Conservation (phyloP, 495 filamentous ascomycete species). For the Neurospora tetraspora region DNA sequence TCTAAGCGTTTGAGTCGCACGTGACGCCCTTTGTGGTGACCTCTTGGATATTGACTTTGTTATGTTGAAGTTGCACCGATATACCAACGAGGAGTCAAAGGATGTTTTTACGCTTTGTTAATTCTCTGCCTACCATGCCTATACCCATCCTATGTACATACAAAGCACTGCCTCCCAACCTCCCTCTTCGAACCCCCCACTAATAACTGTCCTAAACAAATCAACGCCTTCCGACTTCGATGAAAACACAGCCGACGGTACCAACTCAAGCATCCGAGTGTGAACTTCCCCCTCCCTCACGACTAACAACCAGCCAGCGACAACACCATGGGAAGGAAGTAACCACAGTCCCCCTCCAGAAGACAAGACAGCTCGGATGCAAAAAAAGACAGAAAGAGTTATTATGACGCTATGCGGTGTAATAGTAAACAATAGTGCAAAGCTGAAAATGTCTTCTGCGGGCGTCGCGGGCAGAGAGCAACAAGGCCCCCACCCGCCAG, state of each 20-base stretch:
- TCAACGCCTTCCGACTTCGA: neutral
- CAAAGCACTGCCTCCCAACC: neutral
- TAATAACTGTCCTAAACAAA: neutral
- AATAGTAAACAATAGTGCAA: constrained; percentile 1
- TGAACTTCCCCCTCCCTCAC: neutral
- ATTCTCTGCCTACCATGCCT: neutral
- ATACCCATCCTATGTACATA: neutral
- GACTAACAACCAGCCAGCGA: neutral
- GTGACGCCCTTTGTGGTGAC: constrained; percentile 1
- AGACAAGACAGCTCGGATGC: neutral
- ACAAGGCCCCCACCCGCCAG: neutral
- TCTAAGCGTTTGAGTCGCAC: neutral
- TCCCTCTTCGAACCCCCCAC: neutral
- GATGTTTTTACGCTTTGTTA: neutral
- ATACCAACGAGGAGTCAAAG: neutral
- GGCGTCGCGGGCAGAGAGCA: neutral
- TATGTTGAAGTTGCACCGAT: neutral
- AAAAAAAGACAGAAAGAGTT: constrained; percentile 1
- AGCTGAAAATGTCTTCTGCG: neutral
- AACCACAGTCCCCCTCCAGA: neutral
- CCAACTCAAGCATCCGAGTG: neutral
- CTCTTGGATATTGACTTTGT: neutral
- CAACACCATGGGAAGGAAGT: neutral
- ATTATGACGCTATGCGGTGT: neutral
- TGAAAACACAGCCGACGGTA: neutral